These are phyloP conservation scores for Cynanchum wilfordii DNA, from an alignment of 257 asterid species.

Conservation along the genomic window DNA sequence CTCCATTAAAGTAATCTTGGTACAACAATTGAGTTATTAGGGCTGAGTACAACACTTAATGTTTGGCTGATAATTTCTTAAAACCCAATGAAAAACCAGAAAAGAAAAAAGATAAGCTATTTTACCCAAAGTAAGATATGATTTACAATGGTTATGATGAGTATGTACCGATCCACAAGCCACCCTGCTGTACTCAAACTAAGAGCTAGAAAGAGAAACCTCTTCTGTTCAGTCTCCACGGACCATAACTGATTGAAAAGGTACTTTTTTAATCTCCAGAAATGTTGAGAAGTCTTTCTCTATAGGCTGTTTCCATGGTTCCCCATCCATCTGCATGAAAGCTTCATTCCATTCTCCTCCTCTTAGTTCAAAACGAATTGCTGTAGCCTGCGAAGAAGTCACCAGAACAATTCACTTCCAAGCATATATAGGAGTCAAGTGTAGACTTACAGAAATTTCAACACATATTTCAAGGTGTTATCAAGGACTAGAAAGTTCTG, in stretches of 20 bases:
- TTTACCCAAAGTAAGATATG: neutral
- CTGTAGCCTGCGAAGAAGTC: conserved; percentile 47
- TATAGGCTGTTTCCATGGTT: conserved; percentile 92
- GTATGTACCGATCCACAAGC: neutral
- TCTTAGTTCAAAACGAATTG: conserved; percentile 75
- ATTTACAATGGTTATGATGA: conserved; percentile 1
- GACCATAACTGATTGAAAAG: conserved; percentile 60
- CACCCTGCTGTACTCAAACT: neutral
- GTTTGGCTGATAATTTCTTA: neutral
- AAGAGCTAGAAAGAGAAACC: neutral
- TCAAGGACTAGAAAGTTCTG: neutral
- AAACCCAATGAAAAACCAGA: neutral
- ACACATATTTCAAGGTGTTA: neutral
- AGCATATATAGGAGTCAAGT: neutral
- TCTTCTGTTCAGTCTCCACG: conserved; percentile 35
- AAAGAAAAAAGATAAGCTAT: neutral
- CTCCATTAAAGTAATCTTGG: neutral
- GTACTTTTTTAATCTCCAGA: conserved; percentile 60
- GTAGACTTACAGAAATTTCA: neutral
- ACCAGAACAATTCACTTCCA: neutral
- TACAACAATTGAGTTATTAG: neutral
- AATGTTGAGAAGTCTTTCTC: conserved; percentile 63
- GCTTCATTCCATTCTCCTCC: conserved; percentile 90
- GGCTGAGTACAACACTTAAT: conserved; percentile 7
- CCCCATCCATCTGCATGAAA: conserved; percentile 88